Evolutionary conservation across 2,329 filamentous ascomycete genomes (phyloP), one percentile per base, ranked within the genome.

Genomic region (Parasarocladium wereldwijsianum): DNA sequence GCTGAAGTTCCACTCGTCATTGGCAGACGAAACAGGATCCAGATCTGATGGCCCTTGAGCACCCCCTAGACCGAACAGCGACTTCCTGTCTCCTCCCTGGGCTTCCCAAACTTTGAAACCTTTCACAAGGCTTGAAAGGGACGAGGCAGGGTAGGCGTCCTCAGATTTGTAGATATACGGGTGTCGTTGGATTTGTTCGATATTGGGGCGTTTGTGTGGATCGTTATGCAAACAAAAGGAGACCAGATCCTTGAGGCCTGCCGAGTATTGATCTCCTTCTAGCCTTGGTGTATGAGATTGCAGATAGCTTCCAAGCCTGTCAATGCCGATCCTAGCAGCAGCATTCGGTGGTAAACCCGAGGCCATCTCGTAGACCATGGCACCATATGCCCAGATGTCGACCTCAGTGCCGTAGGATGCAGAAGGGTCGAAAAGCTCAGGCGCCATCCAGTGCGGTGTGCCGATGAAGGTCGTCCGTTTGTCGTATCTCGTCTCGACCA

Each of bases 381-480:
- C 79, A 2, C 82, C 83, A 46, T 83, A 85, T 3, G 82, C 80
- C 82, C 83, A 90, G 29, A 86, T 84, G 42, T 90, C 82, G 24
- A 79, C 72, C 43, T 78, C 75, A 10, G 72, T 76, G 34, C 76
- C 76, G 45, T 80, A 80, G 5, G 72, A 70, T 8, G 66, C 61
- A 4, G 66, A 60, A 21, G 67, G 61, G 34, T 76, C 70, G 40
- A 80, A 76, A 9, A 87, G 62, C 43, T 90, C 83, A 0, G 78
- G 80, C 0, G 83, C 79, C 81, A 90, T 86, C 78, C 81, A 90
- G 50, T 86, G 75, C 3, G 77, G 76, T 0, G 83, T 90, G 14
- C 82, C 82, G 33, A 87, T 79, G 28, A 87, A 76, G 1, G 82
- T 87, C 4, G 76, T 76, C 31, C 81, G 64, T 53, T 90, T 90